phyloP scores from a whole-genome alignment of 805 yeast genomes.

The Nakazawaea ernobii region DNA sequence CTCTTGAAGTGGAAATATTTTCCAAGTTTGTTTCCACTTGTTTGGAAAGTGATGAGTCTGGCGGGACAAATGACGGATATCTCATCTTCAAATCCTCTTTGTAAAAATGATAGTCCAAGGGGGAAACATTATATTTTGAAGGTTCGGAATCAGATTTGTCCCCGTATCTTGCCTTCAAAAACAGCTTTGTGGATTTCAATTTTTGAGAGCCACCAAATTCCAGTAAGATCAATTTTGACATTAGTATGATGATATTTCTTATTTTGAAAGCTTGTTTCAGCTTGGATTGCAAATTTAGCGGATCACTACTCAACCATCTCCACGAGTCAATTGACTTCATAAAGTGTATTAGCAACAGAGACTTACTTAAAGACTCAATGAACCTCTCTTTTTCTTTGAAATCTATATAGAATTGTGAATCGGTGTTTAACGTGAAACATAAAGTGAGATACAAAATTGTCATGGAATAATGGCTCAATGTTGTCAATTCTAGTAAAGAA shows the following conservation, averaged over 20 bases:
- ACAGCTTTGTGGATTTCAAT: constrained; percentile 38
- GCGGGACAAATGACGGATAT: constrained; percentile 65
- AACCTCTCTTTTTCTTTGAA: neutral
- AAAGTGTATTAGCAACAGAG: constrained; percentile 37
- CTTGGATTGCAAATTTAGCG: constrained; percentile 17
- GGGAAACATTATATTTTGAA: constrained; percentile 51
- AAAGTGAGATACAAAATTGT: constrained; percentile 20
- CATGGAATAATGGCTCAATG: constrained; percentile 20
- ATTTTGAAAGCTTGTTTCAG: constrained; percentile 35
- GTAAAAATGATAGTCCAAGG: constrained; percentile 79
- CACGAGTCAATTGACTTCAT: constrained; percentile 54
- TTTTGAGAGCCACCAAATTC: constrained; percentile 55
- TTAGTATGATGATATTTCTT: constrained; percentile 47
- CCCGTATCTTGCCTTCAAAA: constrained; percentile 36
- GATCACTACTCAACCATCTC: constrained; percentile 44
- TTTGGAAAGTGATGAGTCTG: constrained; percentile 40
- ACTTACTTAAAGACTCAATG: constrained; percentile 11
- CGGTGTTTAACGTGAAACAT: constrained; percentile 9
- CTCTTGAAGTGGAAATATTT: constrained; percentile 9
- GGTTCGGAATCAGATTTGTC: constrained; percentile 11
- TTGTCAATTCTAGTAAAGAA: constrained; percentile 12
- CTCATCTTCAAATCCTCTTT: constrained; percentile 68
- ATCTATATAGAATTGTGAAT: constrained; percentile 9
- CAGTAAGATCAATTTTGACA: constrained; percentile 48
- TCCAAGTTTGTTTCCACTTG: constrained; percentile 30